Percentiles rank a stretch among this genome's conserved stretches.
Conservation (phyloP, 2,329 filamentous ascomycete species). For the Colletotrichum neosansevieriae region DNA sequence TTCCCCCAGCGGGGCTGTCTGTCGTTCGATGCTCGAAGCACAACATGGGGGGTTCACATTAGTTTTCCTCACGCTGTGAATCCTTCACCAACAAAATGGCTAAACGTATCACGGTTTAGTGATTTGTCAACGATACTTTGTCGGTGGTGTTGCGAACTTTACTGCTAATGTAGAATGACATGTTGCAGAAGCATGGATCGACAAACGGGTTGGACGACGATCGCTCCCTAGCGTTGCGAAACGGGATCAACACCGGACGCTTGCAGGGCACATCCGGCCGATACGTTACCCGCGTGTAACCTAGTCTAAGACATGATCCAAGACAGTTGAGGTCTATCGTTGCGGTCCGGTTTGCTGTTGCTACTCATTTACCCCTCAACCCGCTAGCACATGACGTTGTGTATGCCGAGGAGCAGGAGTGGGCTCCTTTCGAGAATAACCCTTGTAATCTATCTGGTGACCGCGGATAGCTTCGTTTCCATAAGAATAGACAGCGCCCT, state of each 20-base stretch:
- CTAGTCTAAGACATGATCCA: constrained; percentile 27
- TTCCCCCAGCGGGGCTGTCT: background rate
- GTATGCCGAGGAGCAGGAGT: background rate
- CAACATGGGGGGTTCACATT: background rate
- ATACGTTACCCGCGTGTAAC: background rate
- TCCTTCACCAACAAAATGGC: background rate
- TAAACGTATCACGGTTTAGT: background rate
- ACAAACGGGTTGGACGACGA: background rate
- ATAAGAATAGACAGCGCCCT: background rate
- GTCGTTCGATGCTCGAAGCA: background rate
- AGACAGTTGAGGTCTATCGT: constrained; percentile 21
- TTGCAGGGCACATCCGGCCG: constrained; percentile 25
- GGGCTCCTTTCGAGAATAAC: background rate
- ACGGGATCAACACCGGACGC: constrained; percentile 15
- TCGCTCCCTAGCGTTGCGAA: constrained; percentile 7
- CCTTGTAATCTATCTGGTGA: too few species aligned
- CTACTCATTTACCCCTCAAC: background rate
- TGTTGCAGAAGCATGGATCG: background rate
- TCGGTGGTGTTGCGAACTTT: background rate
- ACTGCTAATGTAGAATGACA: background rate
- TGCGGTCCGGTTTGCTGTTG: background rate
- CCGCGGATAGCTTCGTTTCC: background rate
- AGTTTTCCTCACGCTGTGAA: background rate
- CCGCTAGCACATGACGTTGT: background rate
- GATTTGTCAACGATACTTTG: background rate